Evolutionary conservation across 2,329 filamentous ascomycete genomes (phyloP).

Genomic region (Claviceps citrina): DNA sequence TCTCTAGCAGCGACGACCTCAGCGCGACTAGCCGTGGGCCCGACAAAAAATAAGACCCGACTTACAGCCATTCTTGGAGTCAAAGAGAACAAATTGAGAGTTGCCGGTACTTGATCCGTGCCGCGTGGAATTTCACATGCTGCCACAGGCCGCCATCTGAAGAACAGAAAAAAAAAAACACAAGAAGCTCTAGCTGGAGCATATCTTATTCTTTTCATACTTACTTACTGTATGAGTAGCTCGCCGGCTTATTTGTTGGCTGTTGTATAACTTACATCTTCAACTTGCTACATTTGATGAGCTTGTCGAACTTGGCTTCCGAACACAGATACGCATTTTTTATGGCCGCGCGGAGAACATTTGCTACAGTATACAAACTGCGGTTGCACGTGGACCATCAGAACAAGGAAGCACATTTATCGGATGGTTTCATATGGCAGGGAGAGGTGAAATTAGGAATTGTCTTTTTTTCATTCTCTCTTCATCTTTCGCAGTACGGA

Average conservation of each 20-base stretch:
- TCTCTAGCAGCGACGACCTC: conserved; percentile 11
- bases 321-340: conserved; percentile 1
- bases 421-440: conserved; percentile 1
- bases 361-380: not conserved
- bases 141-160: not conserved
- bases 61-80: conserved; percentile 17
- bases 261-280: conserved; percentile 11
- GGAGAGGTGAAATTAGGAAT: not conserved
- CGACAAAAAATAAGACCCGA: conserved; percentile 29
- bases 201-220: conserved; percentile 19
- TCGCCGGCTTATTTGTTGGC: conserved; percentile 8
- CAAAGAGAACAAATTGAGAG: conserved; percentile 5
- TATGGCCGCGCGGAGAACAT: conserved; percentile 1
- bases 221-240: conserved; percentile 18
- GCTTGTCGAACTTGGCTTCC: conserved; percentile 4
- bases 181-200: conserved; percentile 13
- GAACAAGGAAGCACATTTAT: conserved; percentile 2
- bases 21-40: conserved; percentile 9
- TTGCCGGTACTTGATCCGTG: not conserved
- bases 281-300: conserved; percentile 9
- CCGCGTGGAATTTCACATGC: not conserved
- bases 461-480: conserved; percentile 1
- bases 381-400: not conserved
- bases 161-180: conserved; percentile 3
- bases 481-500: conserved; percentile 1